Percentiles rank a stretch among this genome's conserved stretches.
phyloP scores from a whole-genome alignment of 2,329 filamentous ascomycete species.

The Elsinoe necatrix region DNA sequence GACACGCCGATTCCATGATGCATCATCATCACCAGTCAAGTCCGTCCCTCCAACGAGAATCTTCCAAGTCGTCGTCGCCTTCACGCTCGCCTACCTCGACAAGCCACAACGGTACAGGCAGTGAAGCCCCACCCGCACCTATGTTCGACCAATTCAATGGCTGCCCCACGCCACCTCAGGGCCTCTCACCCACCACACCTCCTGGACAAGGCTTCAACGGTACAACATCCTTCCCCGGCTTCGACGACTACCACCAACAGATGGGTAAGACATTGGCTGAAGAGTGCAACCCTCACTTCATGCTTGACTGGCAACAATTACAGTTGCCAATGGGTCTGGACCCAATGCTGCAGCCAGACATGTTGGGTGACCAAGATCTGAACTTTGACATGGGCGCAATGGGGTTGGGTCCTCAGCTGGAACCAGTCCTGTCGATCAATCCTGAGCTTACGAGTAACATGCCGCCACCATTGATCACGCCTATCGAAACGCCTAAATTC shows the following conservation, averaged over 20 bases:
- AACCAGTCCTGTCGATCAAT: constrained; percentile 39
- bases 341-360: constrained; percentile 35
- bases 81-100: background rate
- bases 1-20: background rate
- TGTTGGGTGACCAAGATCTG: constrained; percentile 39
- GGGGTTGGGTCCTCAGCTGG: constrained; percentile 29
- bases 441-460: constrained; percentile 33
- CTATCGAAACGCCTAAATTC: constrained; percentile 40
- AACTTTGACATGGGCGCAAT: constrained; percentile 37
- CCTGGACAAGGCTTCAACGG: constrained; percentile 35
- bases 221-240: constrained; percentile 39
- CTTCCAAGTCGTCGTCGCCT: constrained; percentile 2
- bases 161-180: constrained; percentile 23
- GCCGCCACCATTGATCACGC: constrained; percentile 38
- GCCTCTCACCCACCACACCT: constrained; percentile 31
- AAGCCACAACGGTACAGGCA: constrained; percentile 15
- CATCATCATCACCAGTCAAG: constrained; percentile 17
- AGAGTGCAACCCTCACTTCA: constrained; percentile 38
- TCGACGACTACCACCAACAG: constrained; percentile 36
- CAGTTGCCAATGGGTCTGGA: constrained; percentile 39
- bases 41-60: background rate
- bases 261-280: constrained; percentile 35
- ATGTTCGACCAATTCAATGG: constrained; percentile 36
- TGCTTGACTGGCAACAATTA: constrained; percentile 43
- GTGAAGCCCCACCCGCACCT: constrained; percentile 31